phyloP scores from a whole-genome alignment of 306 rosid species.

The Cyamopsis tetragonoloba region DNA sequence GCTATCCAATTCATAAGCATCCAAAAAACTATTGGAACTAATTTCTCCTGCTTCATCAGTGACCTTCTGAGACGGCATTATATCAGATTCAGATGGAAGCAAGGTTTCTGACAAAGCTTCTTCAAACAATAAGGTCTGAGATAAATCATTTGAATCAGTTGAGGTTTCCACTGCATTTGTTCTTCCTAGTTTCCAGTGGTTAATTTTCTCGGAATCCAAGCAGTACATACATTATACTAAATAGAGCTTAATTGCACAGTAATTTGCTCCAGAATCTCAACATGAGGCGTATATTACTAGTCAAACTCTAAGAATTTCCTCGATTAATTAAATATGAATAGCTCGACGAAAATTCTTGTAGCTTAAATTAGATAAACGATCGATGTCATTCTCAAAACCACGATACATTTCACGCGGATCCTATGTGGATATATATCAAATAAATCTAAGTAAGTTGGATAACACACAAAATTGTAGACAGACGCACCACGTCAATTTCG shows the following conservation, averaged over 20 bases:
- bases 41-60: not conserved
- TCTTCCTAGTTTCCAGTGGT: no score
- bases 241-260: not conserved
- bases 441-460: not conserved
- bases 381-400: not conserved
- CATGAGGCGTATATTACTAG: not conserved
- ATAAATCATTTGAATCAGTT: constrained; percentile 3
- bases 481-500: not conserved
- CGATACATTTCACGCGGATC: not conserved
- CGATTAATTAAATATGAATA: not conserved
- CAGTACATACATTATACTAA: not conserved
- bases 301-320: not conserved
- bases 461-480: not conserved
- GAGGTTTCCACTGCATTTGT: not conserved
- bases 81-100: constrained; percentile 14
- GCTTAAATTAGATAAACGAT: not conserved
- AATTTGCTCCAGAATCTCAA: not conserved
- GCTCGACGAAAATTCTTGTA: not conserved
- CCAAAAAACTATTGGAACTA: not conserved
- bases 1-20: not conserved
- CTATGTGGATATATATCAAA: not conserved
- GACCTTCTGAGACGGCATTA: not conserved
- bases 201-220: not conserved
- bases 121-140: not conserved
- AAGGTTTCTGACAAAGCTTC: not conserved